phyloP scores from a whole-genome alignment of 2,329 filamentous ascomycete genomes.

The Alternaria postmessia region DNA sequence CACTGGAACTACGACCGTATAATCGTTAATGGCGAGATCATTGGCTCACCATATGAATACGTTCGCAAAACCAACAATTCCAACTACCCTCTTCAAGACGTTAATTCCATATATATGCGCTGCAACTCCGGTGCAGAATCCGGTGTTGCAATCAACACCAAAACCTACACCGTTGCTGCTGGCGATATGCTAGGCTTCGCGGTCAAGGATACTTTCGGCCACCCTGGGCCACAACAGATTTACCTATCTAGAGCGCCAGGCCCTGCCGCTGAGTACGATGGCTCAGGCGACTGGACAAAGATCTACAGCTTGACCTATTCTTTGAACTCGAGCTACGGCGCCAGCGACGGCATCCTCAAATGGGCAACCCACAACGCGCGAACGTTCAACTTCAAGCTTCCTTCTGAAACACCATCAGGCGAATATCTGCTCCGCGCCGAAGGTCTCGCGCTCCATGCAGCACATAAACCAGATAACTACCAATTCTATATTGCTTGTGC shows the following conservation, averaged over 20 bases:
- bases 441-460: conserved; percentile 43
- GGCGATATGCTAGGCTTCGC: conserved; percentile 59
- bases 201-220: conserved; percentile 55
- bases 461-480: conserved; percentile 32
- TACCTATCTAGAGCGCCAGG: conserved; percentile 39
- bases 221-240: conserved; percentile 38
- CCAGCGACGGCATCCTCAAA: conserved; percentile 26
- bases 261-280: conserved; percentile 28
- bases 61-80: conserved; percentile 33
- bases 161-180: conserved; percentile 35
- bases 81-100: conserved; percentile 34
- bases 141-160: conserved; percentile 27
- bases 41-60: conserved; percentile 36
- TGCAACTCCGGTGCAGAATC: conserved; percentile 33
- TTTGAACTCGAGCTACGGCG: conserved; percentile 39
- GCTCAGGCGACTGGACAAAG: conserved; percentile 38
- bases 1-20: conserved; percentile 42
- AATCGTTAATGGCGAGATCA: conserved; percentile 37
- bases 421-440: conserved; percentile 56
- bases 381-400: conserved; percentile 48
- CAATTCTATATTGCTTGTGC: conserved; percentile 57
- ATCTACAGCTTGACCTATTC: conserved; percentile 41
- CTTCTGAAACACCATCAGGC: conserved; percentile 47
- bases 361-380: conserved; percentile 38
- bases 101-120: conserved; percentile 35